These are phyloP conservation scores for Hypoxylon sp. DNA, from an alignment of 2,329 filamentous ascomycete species.

Conservation along the genomic window DNA sequence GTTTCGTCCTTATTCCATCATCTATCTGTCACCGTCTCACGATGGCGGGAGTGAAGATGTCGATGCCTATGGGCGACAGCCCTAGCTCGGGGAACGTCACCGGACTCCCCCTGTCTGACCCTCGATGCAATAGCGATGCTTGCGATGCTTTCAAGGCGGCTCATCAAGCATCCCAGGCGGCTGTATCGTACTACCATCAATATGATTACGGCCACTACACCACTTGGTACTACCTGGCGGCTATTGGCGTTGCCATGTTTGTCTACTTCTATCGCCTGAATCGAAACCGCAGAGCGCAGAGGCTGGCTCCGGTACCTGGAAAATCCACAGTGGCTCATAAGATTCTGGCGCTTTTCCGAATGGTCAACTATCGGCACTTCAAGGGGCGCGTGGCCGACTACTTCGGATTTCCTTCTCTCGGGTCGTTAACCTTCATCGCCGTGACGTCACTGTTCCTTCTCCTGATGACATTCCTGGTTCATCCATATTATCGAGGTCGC, in stretches of 20 bases:
- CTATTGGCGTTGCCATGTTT: slow-evolving; percentile 37
- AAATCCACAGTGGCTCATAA: slow-evolving; percentile 24
- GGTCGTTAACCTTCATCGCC: slow-evolving; percentile 26
- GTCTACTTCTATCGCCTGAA: slow-evolving; percentile 34
- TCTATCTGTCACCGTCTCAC: background rate
- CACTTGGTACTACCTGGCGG: slow-evolving; percentile 41
- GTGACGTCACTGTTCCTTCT: slow-evolving; percentile 38
- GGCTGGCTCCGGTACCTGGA: background rate
- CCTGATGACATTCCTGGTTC: slow-evolving; percentile 38
- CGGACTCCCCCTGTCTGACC: slow-evolving; percentile 37
- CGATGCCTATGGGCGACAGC: slow-evolving; percentile 38
- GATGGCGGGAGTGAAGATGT: slow-evolving; percentile 25
- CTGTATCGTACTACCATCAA: slow-evolving; percentile 42
- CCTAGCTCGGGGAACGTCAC: slow-evolving; percentile 29
- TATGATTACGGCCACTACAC: slow-evolving; percentile 42
- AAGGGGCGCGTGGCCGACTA: slow-evolving; percentile 38
- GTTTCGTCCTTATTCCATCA: slow-evolving; percentile 3
- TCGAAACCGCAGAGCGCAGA: slow-evolving; percentile 31
- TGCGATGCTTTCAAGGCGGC: slow-evolving; percentile 39
- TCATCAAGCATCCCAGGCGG: slow-evolving; percentile 37
- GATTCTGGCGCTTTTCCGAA: slow-evolving; percentile 28
- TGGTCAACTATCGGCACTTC: slow-evolving; percentile 39
- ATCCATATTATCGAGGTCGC: slow-evolving; percentile 39
- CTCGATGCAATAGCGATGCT: slow-evolving; percentile 37
- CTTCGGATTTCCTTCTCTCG: slow-evolving; percentile 38